Evolutionary conservation across 306 rosid species (phyloP).

Genomic region (Vachellia pachyceras): DNA sequence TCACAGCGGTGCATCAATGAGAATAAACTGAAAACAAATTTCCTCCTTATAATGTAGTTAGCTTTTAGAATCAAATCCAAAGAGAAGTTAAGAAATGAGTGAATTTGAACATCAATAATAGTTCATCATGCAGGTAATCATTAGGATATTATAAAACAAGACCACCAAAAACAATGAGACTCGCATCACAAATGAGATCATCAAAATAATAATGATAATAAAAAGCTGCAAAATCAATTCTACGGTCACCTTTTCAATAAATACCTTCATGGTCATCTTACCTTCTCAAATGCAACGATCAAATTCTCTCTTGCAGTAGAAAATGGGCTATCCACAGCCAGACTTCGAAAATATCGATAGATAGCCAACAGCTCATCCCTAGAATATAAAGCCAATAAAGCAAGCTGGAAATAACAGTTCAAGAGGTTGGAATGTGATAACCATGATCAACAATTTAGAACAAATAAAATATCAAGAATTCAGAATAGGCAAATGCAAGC

Average conservation of each 20-base stretch:
- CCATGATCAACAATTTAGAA: slow-evolving; percentile 10
- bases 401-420: slow-evolving; percentile 62
- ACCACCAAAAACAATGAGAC: background rate
- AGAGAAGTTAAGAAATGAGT: background rate
- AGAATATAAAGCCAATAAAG: slow-evolving; percentile 89
- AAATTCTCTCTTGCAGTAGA: slow-evolving; percentile 92
- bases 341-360: slow-evolving; percentile 90
- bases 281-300: slow-evolving; percentile 97
- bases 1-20: background rate
- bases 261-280: slow-evolving; percentile 27
- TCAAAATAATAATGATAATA: background rate
- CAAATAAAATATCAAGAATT: slow-evolving; percentile 9
- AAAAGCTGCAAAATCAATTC: background rate
- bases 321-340: slow-evolving; percentile 89
- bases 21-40: background rate
- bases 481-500: slow-evolving; percentile 12
- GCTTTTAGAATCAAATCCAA: slow-evolving; percentile 11
- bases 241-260: background rate
- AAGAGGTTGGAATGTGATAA: slow-evolving; percentile 27
- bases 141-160: slow-evolving; percentile 3
- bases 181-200: background rate
- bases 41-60: background rate
- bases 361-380: slow-evolving; percentile 81
- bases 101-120: slow-evolving; percentile 20
- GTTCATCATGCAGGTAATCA: slow-evolving; percentile 13